Evolutionary conservation across 768 basidiomycete species (phyloP), one percentile per base, ranked within the genome.

Genomic region (Hebeloma cylindrosporum): DNA sequence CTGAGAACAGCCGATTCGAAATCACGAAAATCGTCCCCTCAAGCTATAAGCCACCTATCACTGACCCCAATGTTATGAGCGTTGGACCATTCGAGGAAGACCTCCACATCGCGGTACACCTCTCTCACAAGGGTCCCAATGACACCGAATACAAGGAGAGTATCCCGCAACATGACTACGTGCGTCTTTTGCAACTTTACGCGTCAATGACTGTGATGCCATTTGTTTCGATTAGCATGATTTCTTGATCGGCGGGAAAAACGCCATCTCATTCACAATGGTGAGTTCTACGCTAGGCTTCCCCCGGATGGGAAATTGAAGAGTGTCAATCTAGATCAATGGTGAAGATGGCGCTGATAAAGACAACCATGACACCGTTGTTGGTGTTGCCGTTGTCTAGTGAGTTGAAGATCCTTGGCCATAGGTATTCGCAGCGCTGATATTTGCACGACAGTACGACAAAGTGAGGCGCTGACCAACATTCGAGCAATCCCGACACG

Each of bases 261-360:
- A 43, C 17, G 48, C 43, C n/a, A 44, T 49, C 11, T 18, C 36
- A 13, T 44, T 49, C 48, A 49, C 48, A 1, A 43, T 49, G 48
- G 48, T 44, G 9, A 38, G 43, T 38, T 1, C 17, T 23, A 9
- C 26, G 13, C 11, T 22, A 10, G 3, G 25, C n/a, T 14, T 14
- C 26, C 11, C n/a, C n/a, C n/a, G n/a, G n/a, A 13, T 17, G 22
- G 17, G n/a, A n/a, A 11, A 21, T n/a, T 31, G 14, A 20, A 11
- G 21, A 21, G 17, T 13, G 7, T 17, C 21, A 16, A 17, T 38
- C 17, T 20, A 49, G 48, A 13, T 49, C 20, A 38, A 49, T 40
- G 48, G 42, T 17, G 48, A 49, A 33, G 48, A 49, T 23, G 48
- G 48, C 5, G 48, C 36, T n/a, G 48, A 49, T 40, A 7, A 21